Conservation (phyloP, 495 filamentous ascomycete genomes). For the Wilcoxina mikolae region DNA sequence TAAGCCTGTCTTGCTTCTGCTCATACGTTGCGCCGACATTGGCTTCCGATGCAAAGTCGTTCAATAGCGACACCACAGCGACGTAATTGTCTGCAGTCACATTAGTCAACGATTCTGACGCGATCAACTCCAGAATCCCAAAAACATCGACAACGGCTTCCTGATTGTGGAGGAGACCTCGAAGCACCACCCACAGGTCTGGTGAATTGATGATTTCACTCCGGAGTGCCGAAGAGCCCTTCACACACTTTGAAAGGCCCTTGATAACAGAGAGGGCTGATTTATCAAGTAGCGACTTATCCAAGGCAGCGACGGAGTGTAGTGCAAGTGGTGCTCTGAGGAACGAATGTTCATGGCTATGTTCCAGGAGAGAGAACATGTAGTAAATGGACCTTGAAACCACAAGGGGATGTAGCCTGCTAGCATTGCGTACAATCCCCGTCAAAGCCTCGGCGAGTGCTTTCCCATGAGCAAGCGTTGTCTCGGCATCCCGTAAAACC, state of each 20-base stretch:
- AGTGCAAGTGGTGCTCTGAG: conserved; percentile 84
- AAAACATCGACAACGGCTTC: conserved; percentile 67
- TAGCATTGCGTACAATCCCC: conserved; percentile 61
- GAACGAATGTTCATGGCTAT: conserved; percentile 83
- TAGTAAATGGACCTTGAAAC: conserved; percentile 77
- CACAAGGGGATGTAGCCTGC: conserved; percentile 61
- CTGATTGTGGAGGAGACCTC: conserved; percentile 49
- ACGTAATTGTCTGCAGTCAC: conserved; percentile 95
- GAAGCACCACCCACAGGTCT: conserved; percentile 90
- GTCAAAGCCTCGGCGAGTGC: conserved; percentile 66
- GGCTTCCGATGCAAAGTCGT: conserved; percentile 76
- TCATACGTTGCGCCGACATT: conserved; percentile 66
- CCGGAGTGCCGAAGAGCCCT: conserved; percentile 43
- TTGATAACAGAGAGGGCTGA: conserved; percentile 59
- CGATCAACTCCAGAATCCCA: conserved; percentile 59
- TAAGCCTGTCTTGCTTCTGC: conserved; percentile 57
- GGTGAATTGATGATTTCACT: conserved; percentile 91
- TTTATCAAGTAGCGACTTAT: conserved; percentile 58
- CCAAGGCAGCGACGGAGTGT: conserved; percentile 77
- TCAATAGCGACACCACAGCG: conserved; percentile 62
- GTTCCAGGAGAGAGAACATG: conserved; percentile 63
- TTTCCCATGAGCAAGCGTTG: conserved; percentile 57
- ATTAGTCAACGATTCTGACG: conserved; percentile 48
- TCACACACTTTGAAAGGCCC: conserved; percentile 65
- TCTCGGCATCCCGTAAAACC: conserved; percentile 58